Evolutionary conservation across 768 basidiomycete genomes (phyloP).

Genomic region (Naematelia aurantialba): DNA sequence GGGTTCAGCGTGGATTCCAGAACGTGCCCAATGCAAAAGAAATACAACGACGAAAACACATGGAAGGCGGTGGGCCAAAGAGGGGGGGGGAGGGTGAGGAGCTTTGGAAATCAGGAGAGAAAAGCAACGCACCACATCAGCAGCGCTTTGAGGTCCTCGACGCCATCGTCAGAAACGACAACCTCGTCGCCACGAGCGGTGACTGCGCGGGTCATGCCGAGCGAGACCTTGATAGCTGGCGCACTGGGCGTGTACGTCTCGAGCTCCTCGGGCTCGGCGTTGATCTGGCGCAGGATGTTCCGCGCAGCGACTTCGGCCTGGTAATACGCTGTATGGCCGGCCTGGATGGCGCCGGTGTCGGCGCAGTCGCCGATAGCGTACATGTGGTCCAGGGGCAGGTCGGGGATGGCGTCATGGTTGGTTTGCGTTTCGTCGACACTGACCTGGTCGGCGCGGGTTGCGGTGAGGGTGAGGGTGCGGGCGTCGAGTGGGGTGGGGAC

Average conservation of each 20-base stretch:
- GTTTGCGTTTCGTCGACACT: neutral
- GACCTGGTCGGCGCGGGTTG: too few relatives aligned
- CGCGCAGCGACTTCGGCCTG: slow-evolving; percentile 48
- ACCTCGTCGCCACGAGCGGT: slow-evolving; percentile 31
- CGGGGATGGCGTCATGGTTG: too few relatives aligned
- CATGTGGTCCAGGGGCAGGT: slow-evolving; percentile 35
- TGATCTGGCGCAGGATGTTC: slow-evolving; percentile 41
- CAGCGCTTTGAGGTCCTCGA: slow-evolving; percentile 38
- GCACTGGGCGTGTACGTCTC: slow-evolving; percentile 37
- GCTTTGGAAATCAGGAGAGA: neutral
- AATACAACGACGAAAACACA: too few relatives aligned
- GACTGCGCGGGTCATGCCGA: slow-evolving; percentile 33
- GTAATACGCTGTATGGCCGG: slow-evolving; percentile 50
- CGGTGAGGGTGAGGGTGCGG: neutral
- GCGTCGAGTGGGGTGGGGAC: neutral
- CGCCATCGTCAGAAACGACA: slow-evolving; percentile 25
- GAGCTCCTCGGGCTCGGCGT: slow-evolving; percentile 23
- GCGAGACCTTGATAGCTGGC: slow-evolving; percentile 46
- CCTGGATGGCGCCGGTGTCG: slow-evolving; percentile 47
- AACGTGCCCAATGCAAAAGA: too few relatives aligned
- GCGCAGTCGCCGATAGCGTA: slow-evolving; percentile 51
- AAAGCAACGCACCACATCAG: slow-evolving; percentile 36
- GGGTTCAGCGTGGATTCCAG: neutral
- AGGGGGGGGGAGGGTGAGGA: too few relatives aligned
- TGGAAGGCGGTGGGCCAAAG: too few relatives aligned